phyloP scores from a whole-genome alignment of 768 basidiomycete genomes.

The Phlebiopsis flavidoalba region DNA sequence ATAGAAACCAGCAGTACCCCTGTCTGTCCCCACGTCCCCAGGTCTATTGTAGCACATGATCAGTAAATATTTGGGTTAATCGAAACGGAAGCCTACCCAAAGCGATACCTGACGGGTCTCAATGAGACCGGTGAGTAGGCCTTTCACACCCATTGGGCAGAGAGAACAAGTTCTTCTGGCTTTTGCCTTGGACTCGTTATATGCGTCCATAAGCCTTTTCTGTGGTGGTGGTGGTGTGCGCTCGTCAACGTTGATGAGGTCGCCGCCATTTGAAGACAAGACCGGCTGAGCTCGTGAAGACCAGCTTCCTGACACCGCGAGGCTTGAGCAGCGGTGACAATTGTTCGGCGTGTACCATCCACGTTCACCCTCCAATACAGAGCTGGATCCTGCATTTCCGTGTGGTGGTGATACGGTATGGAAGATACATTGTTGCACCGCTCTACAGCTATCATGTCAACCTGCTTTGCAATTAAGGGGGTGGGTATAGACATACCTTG shows the following conservation, averaged over 20 bases:
- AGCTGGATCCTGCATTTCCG: slow-evolving; percentile 56
- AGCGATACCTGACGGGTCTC: slow-evolving; percentile 91
- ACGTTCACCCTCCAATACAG: slow-evolving; percentile 94
- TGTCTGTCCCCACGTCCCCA: slow-evolving; percentile 92
- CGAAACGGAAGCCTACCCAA: slow-evolving; percentile 57
- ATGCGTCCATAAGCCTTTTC: slow-evolving; percentile 75
- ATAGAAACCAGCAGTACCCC: slow-evolving; percentile 71
- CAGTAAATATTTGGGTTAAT: not conserved
- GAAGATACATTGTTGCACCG: slow-evolving; percentile 83
- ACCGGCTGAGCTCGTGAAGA: slow-evolving; percentile 92
- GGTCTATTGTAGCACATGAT: slow-evolving; percentile 47
- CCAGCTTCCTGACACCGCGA: slow-evolving; percentile 76
- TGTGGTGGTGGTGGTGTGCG: slow-evolving; percentile 67
- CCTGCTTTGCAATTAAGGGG: not conserved
- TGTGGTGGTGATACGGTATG: slow-evolving; percentile 89
- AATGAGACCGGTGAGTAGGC: slow-evolving; percentile 85
- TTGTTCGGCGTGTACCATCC: slow-evolving; percentile 75
- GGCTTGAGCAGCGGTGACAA: slow-evolving; percentile 77
- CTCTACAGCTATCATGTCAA: slow-evolving; percentile 39
- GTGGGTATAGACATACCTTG: slow-evolving; percentile 48
- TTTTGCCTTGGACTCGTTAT: slow-evolving; percentile 91
- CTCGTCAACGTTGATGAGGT: slow-evolving; percentile 86
- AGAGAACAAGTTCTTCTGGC: slow-evolving; percentile 75
- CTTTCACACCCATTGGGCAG: slow-evolving; percentile 79
- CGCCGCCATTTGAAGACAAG: slow-evolving; percentile 81